Evolutionary conservation across 2,329 filamentous ascomycete genomes (phyloP), one percentile per base, ranked within the genome.

Genomic region (Fonsecaea nubica): DNA sequence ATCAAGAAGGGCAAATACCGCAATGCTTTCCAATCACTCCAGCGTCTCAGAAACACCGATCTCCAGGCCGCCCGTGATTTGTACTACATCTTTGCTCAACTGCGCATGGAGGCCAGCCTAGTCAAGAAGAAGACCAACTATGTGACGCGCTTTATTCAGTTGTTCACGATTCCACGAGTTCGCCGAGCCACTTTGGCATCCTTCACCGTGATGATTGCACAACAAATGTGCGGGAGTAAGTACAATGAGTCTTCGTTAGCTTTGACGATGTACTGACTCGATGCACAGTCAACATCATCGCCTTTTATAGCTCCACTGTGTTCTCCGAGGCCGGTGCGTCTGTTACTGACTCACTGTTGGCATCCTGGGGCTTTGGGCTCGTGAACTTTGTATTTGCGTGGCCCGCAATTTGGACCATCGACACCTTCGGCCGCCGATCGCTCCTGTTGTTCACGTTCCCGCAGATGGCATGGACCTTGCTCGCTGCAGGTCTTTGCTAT

Each of bases 371-470:
- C 15, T 72, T 72, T 35, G 71, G 70, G 30, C 60, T 70, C 15
- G 71, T 72, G 52, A 72, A 72, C 59, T 72, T 72, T 45, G 66
- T 72, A 15, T 72, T 72, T 54, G 71, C 70, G 4, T 70, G 68
- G 68, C 71, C 71, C 9, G 71, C 71, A 7, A 71, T 72, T 45
- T 72, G 83, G 81, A 90, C 88, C 0, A 90, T 90, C 67, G 88
- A 90, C 73, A 89, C 87, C 0, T 89, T 85, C 68, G 88, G 87
- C n/a, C 85, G 88, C 38, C 83, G 88, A 38, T 79, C 85, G 15
- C 80, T 90, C 12, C 80, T 89, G 1, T 78, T 89, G 0, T 89
- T 90, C 76, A 90, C 88, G 2, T 89, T 90, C 73, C 87, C 87
- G 0, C 82, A 89, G 66, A 90, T 90, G 87, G 85, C 85, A 12